Conservation (phyloP, 179 eudicot species). For the Camellia oleifera region DNA sequence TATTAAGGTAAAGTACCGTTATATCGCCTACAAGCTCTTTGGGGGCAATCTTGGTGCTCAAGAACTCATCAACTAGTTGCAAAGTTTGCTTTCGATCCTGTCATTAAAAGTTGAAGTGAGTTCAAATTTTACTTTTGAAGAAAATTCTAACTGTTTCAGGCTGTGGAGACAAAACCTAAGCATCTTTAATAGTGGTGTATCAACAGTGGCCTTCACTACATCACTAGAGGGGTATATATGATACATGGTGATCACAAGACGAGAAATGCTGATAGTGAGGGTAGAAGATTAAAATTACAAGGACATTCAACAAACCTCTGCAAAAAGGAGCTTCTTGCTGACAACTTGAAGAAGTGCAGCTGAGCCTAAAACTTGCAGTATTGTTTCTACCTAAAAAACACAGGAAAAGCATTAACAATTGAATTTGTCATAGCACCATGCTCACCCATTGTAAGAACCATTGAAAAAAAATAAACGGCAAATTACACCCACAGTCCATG, state of each 20-base stretch:
- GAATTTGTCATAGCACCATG: conserved; percentile 11
- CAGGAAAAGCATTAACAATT: background rate
- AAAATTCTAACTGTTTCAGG: background rate
- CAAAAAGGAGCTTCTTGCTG: conserved; percentile 86
- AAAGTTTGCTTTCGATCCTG: conserved; percentile 93
- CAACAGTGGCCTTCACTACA: background rate
- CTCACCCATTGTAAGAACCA: background rate
- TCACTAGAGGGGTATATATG: background rate
- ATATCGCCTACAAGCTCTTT: conserved; percentile 73
- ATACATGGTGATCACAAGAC: too few relatives aligned
- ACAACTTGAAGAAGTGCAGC: conserved; percentile 77
- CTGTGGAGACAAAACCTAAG: background rate
- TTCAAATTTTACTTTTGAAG: background rate
- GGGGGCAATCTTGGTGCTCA: conserved; percentile 67
- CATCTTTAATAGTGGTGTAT: background rate
- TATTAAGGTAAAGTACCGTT: conserved; percentile 43
- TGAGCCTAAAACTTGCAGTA: conserved; percentile 84
- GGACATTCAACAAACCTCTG: conserved; percentile 55
- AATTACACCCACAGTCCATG: too few relatives aligned
- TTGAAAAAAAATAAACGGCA: background rate
- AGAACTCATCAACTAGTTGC: conserved; percentile 64
- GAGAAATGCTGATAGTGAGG: background rate
- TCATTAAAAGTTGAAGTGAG: conserved; percentile 13
- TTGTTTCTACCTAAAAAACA: conserved; percentile 70
- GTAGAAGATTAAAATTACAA: background rate